Evolutionary conservation across 2,329 filamentous ascomycete genomes (phyloP).

Genomic region (Dendrostoma leiphaemia): DNA sequence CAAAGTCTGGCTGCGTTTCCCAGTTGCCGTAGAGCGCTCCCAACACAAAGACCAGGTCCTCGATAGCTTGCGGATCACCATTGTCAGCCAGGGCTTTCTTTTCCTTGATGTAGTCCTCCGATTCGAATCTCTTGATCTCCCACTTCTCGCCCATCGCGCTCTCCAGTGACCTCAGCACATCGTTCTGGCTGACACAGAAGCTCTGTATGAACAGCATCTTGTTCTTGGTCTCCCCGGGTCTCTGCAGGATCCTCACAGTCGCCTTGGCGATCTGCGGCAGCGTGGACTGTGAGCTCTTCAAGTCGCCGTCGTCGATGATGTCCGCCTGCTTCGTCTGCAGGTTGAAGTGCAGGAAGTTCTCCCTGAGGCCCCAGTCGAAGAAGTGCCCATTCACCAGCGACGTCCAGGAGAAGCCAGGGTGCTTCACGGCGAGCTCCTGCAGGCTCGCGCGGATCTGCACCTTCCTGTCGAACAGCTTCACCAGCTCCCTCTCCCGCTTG

Average conservation of each 20-base stretch:
- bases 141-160: conserved; percentile 30
- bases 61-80: conserved; percentile 36
- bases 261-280: conserved; percentile 32
- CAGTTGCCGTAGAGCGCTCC: conserved; percentile 48
- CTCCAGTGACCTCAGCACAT: conserved; percentile 33
- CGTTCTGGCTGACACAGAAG: conserved; percentile 37
- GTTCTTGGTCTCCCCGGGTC: conserved; percentile 29
- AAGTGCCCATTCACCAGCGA: conserved; percentile 38
- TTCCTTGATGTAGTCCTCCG: conserved; percentile 37
- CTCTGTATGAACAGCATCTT: conserved; percentile 37
- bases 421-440: conserved; percentile 25
- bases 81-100: conserved; percentile 36
- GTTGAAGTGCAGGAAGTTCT: conserved; percentile 35
- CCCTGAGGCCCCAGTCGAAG: conserved; percentile 39
- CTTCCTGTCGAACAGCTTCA: conserved; percentile 35
- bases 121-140: conserved; percentile 32
- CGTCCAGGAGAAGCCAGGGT: conserved; percentile 33
- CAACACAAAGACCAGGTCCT: conserved; percentile 49
- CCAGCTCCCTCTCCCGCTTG: conserved; percentile 31
- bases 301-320: conserved; percentile 32
- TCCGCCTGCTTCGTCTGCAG: conserved; percentile 28
- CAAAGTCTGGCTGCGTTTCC: conserved; percentile 41
- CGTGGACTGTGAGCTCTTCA: conserved; percentile 34
- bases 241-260: conserved; percentile 30
- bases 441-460: conserved; percentile 30